Evolutionary conservation across 2,329 filamentous ascomycete genomes (phyloP).

Genomic region (Dactylonectria estremocensis): DNA sequence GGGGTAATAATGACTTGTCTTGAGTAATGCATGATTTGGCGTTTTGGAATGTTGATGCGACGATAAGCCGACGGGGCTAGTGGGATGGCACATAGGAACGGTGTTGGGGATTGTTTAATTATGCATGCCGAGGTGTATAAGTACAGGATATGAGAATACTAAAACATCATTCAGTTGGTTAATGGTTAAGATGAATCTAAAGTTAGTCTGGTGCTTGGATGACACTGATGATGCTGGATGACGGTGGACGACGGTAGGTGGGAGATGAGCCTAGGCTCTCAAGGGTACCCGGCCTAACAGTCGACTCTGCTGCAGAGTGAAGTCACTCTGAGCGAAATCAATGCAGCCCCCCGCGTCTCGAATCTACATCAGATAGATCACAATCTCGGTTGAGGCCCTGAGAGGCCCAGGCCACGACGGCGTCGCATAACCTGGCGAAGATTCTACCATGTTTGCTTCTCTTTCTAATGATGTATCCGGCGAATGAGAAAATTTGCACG

Average conservation of each 20-base stretch:
- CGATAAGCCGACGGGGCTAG: constrained; percentile 9
- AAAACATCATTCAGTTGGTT: not conserved
- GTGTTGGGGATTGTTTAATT: constrained; percentile 23
- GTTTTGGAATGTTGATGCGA: constrained; percentile 43
- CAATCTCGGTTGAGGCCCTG: constrained; percentile 1
- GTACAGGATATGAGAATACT: constrained; percentile 33
- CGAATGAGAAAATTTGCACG: not conserved
- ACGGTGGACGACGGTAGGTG: constrained; percentile 4
- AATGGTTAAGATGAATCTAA: constrained; percentile 3
- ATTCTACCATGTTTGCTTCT: not conserved
- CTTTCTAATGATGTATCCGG: not conserved
- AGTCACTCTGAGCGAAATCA: constrained; percentile 44
- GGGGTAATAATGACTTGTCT: constrained; percentile 30
- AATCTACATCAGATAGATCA: constrained; percentile 36
- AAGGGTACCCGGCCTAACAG: constrained; percentile 42
- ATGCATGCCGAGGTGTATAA: constrained; percentile 43
- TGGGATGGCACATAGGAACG: constrained; percentile 9
- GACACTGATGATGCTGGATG: constrained; percentile 23
- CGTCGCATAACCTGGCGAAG: not conserved
- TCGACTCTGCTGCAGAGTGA: constrained; percentile 42
- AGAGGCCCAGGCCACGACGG: not conserved
- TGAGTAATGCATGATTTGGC: constrained; percentile 41
- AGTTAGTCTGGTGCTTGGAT: not conserved
- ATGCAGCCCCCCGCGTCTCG: constrained; percentile 31
- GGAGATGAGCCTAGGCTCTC: constrained; percentile 29